Evolutionary conservation across 1,284 basidiomycete genomes (phyloP).

Genomic region (Malassezia restricta): DNA sequence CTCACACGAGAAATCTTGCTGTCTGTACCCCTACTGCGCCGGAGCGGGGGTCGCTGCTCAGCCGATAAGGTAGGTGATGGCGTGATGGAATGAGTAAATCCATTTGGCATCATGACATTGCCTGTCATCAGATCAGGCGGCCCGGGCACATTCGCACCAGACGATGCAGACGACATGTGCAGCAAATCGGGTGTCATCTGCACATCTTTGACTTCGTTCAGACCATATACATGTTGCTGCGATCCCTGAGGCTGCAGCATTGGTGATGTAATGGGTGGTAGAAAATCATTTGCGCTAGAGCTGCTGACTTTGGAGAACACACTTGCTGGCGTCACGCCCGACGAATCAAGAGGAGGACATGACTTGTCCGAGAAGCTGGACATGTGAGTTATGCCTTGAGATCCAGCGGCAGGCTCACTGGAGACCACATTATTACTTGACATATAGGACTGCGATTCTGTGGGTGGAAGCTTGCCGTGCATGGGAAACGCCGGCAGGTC

Average conservation of each 20-base stretch:
- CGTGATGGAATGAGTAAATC: not conserved
- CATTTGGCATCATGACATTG: not conserved
- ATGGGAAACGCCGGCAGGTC: not conserved
- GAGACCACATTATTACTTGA: not conserved
- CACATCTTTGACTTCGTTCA: not conserved
- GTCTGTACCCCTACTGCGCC: not conserved
- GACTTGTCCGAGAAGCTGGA: not conserved
- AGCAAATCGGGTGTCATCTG: not conserved
- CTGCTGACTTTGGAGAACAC: slow-evolving; percentile 43
- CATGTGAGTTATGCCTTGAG: not conserved
- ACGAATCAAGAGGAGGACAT: slow-evolving; percentile 28
- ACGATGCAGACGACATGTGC: not conserved
- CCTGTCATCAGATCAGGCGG: not conserved
- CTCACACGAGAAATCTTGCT: slow-evolving; percentile 14
- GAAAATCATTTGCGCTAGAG: slow-evolving; percentile 49
- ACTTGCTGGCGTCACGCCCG: slow-evolving; percentile 41
- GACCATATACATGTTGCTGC: slow-evolving; percentile 18
- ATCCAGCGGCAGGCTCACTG: not conserved
- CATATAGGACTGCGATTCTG: not conserved
- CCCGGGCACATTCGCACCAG: not conserved
- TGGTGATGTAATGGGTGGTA: slow-evolving; percentile 54
- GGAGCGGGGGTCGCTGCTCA: not conserved
- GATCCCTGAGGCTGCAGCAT: slow-evolving; percentile 49
- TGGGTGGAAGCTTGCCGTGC: not conserved
- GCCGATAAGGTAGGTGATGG: not conserved